phyloP scores from a whole-genome alignment of 192 early-diverging fungal genomes.

The Entomortierella lignicola region DNA sequence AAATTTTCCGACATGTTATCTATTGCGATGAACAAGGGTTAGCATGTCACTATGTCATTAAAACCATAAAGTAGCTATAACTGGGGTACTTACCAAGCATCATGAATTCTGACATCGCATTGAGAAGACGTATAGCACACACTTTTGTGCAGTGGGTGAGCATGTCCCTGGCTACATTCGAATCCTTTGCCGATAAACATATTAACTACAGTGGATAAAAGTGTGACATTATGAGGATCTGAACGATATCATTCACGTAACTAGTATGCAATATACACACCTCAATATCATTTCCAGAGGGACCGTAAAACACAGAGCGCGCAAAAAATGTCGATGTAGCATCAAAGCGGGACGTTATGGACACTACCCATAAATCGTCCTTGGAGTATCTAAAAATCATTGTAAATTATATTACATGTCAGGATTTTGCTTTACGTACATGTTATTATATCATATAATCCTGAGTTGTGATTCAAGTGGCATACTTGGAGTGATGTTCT shows the following conservation, averaged over 20 bases:
- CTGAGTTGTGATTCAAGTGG: conserved; percentile 1
- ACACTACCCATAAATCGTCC: conserved; percentile 66
- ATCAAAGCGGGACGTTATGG: conserved; percentile 54
- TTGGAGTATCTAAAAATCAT: conserved; percentile 20
- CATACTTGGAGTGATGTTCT: conserved; percentile 58
- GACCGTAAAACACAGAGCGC: conserved; percentile 60
- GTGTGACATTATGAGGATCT: too few relatives aligned
- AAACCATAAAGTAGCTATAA: too few relatives aligned
- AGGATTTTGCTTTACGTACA: too few relatives aligned
- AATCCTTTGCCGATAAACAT: conserved; percentile 56
- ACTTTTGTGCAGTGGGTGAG: conserved; percentile 13
- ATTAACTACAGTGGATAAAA: conserved; percentile 34
- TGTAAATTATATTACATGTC: too few relatives aligned
- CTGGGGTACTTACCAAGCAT: conserved; percentile 56
- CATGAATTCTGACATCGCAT: conserved; percentile 64
- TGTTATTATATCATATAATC: neutral
- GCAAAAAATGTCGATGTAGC: conserved; percentile 57
- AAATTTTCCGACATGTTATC: conserved; percentile 53
- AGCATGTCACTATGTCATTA: neutral
- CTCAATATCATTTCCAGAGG: conserved; percentile 55
- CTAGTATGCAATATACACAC: conserved; percentile 6
- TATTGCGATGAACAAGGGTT: conserved; percentile 6
- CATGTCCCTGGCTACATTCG: conserved; percentile 36
- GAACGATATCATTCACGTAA: neutral
- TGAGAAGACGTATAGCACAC: conserved; percentile 56